These are phyloP conservation scores for Ophiostoma tasmaniense DNA, from an alignment of 2,329 filamentous ascomycete genomes.

Conservation along the genomic window DNA sequence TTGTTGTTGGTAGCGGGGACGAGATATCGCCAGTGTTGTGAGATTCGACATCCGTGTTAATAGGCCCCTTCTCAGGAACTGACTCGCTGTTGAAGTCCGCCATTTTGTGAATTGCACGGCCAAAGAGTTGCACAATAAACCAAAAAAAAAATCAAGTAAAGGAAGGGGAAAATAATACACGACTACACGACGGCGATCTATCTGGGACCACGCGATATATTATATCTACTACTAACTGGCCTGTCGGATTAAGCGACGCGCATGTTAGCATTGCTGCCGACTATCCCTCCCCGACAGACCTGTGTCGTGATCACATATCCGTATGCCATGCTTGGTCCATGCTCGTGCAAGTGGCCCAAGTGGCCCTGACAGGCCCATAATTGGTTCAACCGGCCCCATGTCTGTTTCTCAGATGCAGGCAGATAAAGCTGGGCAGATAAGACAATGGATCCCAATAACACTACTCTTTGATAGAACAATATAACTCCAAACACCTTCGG, in stretches of 20 bases:
- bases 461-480: not conserved
- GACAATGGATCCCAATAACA: not conserved
- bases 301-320: not conserved
- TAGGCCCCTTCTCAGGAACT: not conserved
- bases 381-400: not conserved
- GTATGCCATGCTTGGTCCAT: not conserved
- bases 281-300: not conserved
- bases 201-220: not conserved
- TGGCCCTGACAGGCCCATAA: not conserved
- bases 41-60: not conserved
- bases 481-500: not conserved
- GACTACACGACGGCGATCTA: not conserved
- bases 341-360: not conserved
- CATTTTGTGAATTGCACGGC: not conserved
- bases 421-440: not conserved
- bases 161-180: not conserved
- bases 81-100: not conserved
- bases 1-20: not conserved
- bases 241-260: too few relatives aligned
- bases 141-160: not conserved
- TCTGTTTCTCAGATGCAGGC: not conserved
- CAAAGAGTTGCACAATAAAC: not conserved
- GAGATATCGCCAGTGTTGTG: not conserved
- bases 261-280: not conserved
- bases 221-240: not conserved